A percentile compares a stretch with the other conserved stretches of the same genome.
These are phyloP conservation scores for Solanum hybrid DNA, from an alignment of 305 asterid genomes.

Conservation along the genomic window DNA sequence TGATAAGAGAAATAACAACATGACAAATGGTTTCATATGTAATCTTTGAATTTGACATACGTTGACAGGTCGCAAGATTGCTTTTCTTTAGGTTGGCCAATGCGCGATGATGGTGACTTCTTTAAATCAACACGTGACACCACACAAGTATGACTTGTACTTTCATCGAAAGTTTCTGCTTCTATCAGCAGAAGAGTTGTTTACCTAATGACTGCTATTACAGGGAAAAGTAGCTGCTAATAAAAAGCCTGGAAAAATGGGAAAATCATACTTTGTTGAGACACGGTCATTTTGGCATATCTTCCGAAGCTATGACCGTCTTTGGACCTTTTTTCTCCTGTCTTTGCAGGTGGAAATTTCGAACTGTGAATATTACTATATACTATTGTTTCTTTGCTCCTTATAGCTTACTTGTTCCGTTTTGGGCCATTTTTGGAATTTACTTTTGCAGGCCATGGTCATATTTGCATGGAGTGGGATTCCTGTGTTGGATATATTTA, in stretches of 20 bases:
- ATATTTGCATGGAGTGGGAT: conserved; percentile 77
- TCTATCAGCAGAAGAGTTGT: conserved; percentile 7
- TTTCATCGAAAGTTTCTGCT: not conserved
- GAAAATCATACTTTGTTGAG: conserved; percentile 92
- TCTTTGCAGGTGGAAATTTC: conserved; percentile 58
- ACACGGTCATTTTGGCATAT: conserved; percentile 96
- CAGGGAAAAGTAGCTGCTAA: conserved; percentile 61
- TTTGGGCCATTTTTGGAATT: conserved; percentile 11
- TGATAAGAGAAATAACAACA: not conserved
- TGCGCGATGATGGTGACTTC: conserved; percentile 94
- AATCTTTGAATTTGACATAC: conserved; percentile 13
- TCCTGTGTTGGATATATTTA: conserved; percentile 53
- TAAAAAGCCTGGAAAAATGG: conserved; percentile 44
- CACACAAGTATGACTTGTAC: conserved; percentile 35
- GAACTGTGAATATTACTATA: conserved; percentile 8
- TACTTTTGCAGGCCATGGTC: conserved; percentile 58
- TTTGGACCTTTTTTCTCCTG: conserved; percentile 89
- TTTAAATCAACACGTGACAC: conserved; percentile 62
- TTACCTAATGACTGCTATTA: conserved; percentile 15
- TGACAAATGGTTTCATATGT: conserved; percentile 7
- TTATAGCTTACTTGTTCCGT: conserved; percentile 17
- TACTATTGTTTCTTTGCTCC: not conserved
- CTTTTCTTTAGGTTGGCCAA: conserved; percentile 98
- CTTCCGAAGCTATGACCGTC: conserved; percentile 91
- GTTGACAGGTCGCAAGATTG: conserved; percentile 77